A percentile compares a stretch with the other conserved stretches of the same genome.
These are phyloP conservation scores for Trypanosoma platydactyli DNA, from an alignment of 208 protist genomes.

Conservation along the genomic window DNA sequence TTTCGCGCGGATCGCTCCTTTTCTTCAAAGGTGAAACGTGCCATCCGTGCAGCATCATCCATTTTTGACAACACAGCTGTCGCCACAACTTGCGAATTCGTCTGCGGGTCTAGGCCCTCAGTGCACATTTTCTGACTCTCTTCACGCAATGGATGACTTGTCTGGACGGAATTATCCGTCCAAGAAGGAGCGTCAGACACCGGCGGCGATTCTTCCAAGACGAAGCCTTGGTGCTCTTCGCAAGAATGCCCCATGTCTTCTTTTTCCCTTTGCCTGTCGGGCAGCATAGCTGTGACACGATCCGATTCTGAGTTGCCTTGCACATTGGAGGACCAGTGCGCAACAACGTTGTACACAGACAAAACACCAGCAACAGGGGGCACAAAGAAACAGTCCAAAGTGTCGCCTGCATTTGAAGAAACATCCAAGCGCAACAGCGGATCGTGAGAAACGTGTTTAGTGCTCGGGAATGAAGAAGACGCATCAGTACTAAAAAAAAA, in stretches of 20 bases:
- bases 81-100: background rate
- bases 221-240: no score
- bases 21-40: conserved; percentile 9
- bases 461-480: background rate
- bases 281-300: background rate
- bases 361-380: conserved; percentile 1
- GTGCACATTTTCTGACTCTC: background rate
- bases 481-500: conserved; percentile 18
- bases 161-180: no score
- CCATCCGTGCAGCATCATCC: background rate
- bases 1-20: conserved; percentile 17
- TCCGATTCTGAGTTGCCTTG: background rate
- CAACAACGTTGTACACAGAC: conserved; percentile 26
- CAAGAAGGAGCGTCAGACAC: no score
- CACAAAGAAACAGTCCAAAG: conserved; percentile 37
- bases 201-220: no score
- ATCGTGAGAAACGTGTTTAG: background rate
- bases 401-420: conserved; percentile 32
- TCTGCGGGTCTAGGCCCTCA: background rate
- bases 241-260: no score
- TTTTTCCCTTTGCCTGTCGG: no score
- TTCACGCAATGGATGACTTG: background rate
- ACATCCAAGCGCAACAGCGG: conserved; percentile 29
- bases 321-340: conserved; percentile 12
- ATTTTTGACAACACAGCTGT: background rate